Base-by-base conservation (phyloP, 2,329 filamentous ascomycete genomes). In the Calycina marina region DNA sequence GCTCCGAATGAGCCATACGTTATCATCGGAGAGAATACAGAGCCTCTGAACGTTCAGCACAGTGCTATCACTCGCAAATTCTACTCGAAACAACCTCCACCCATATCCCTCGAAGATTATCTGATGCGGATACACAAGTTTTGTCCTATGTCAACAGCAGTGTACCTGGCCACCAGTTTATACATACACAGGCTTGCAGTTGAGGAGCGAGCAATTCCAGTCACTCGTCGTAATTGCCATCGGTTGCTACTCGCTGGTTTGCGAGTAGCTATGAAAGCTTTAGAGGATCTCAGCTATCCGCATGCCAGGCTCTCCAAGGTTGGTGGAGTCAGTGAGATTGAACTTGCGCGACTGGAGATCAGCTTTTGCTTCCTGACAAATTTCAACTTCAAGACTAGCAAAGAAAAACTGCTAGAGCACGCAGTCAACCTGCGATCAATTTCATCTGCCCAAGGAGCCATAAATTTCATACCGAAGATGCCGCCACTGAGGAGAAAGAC, bases 91-190 rank as follows among this genome's bases (percentile, higher is more conserved):
- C 72, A 75, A 31, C 74, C 84, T 11, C 88, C 90, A 13, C 77
- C 80, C 8, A 88, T 96, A 43, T 68, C 74, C 20, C 67, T 94
- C 28, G 72, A 78, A 49, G 79, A 90, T 41, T 98, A 96, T 51
- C 69, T 96, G 14, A 64, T 76, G 47, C 80, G 88, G 11, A 71
- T 96, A 37, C 86, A 96, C 57, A 73, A 73, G 36, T 94, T 80
- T 59, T 96, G 88, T 50, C 86, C 90, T 3, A 85, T 93, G 71
- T 92, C 82, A 40, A 85, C 86, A 0, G 88, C 78, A 14, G 88
- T 96, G 6, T 94, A 93, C 57, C 73, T 98, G 15, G 84, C 88
- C 1, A 78, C 86, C 4, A 85, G 81, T 28, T 65, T 80, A 6
- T 96, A 93, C 58, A 88, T 94, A 43, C 77, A 88, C 51, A 74